Percentiles rank a stretch among this genome's conserved stretches.
Conservation (phyloP, 192 early-diverging fungal genomes). For the Coemansia sp. region DNA sequence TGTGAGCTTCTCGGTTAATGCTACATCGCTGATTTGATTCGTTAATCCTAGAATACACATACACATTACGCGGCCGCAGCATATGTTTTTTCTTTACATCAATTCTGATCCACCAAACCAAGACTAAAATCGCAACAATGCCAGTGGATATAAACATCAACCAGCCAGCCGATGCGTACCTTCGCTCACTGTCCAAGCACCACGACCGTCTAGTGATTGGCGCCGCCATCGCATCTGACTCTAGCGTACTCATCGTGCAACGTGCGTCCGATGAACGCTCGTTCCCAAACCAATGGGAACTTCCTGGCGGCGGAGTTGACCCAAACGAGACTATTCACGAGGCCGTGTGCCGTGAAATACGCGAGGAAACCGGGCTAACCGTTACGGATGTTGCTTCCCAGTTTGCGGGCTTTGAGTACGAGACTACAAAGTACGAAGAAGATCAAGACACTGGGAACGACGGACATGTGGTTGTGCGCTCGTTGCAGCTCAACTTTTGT, state of each 20-base stretch:
- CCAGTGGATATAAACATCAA: background rate
- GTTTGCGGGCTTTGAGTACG: constrained; percentile 42
- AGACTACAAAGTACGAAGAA: constrained; percentile 35
- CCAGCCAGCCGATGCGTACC: background rate
- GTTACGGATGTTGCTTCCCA: constrained; percentile 28
- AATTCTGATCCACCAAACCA: background rate
- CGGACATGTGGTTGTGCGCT: constrained; percentile 14
- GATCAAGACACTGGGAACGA: constrained; percentile 8
- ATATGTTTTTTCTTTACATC: background rate
- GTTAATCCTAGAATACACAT: background rate
- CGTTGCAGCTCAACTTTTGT: constrained; percentile 48
- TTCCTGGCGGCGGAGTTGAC: constrained; percentile 49
- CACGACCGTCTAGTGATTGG: constrained; percentile 38
- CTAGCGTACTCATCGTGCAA: constrained; percentile 44
- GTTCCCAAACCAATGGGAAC: constrained; percentile 52
- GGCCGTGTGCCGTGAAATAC: constrained; percentile 42
- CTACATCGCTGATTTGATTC: background rate
- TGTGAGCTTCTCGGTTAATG: background rate
- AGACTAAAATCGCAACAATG: background rate
- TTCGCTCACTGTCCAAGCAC: constrained; percentile 16
- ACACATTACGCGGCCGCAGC: background rate
- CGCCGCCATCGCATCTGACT: constrained; percentile 16
- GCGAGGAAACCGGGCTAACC: constrained; percentile 40
- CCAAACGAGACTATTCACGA: constrained; percentile 35
- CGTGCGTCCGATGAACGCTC: constrained; percentile 40